These are phyloP conservation scores for Plasmopara muralis DNA, from an alignment of 352 stramenopile species.

Conservation along the genomic window DNA sequence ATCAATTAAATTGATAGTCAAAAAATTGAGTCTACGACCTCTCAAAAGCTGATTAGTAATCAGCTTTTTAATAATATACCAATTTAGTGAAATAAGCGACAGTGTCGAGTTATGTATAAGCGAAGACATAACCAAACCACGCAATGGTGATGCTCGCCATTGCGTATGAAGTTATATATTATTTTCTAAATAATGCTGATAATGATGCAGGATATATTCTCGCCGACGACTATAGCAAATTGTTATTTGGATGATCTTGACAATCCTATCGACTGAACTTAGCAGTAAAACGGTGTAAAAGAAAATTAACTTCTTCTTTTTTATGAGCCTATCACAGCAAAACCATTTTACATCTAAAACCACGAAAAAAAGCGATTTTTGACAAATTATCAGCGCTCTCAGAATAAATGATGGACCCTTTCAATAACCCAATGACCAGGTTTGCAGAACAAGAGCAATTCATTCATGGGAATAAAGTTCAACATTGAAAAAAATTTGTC, in stretches of 20 bases:
- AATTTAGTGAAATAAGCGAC: conserved; percentile 8
- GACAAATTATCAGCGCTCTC: conserved; percentile 11
- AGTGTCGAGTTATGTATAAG: conserved; percentile 1
- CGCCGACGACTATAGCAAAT: conserved; percentile 14
- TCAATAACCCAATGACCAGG: conserved; percentile 7
- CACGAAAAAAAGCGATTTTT: conserved; percentile 16
- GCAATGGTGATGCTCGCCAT: conserved; percentile 7
- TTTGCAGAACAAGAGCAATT: conserved; percentile 14
- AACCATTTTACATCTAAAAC: conserved; percentile 20
- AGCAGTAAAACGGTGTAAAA: conserved; percentile 14
- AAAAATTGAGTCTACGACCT: conserved; percentile 7
- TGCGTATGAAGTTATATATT: conserved; percentile 14
- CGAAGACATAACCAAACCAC: conserved; percentile 5
- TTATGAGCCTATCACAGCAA: conserved; percentile 12
- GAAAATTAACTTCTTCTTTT: conserved; percentile 15
- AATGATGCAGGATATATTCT: conserved; percentile 18
- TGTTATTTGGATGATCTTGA: conserved; percentile 6
- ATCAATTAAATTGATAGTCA: conserved; percentile 9
- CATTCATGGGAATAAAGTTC: conserved; percentile 13
- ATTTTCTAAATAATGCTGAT: conserved; percentile 11
- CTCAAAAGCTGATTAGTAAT: too few species aligned
- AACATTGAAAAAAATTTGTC: too few species aligned
- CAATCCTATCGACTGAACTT: conserved; percentile 15
- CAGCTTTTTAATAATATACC: too few species aligned
- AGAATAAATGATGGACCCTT: conserved; percentile 20